Conservation (phyloP, 2,329 filamentous ascomycete genomes). For the Polytolypa hystricis region DNA sequence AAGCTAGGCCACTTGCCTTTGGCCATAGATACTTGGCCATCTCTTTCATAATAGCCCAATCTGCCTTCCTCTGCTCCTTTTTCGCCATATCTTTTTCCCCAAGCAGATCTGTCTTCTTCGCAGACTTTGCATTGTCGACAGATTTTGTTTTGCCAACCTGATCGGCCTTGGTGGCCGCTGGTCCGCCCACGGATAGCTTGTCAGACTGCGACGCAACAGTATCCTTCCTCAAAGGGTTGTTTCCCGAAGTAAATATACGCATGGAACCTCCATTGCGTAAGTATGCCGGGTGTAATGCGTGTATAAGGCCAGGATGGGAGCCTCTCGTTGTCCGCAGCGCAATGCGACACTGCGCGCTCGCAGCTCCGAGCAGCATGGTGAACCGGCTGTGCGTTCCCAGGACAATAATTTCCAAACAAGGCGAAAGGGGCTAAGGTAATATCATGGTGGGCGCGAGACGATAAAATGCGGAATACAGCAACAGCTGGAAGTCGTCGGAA, state of each 20-base stretch:
- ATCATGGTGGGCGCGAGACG: slow-evolving; percentile 38
- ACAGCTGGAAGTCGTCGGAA: too few species aligned
- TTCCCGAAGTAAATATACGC: slow-evolving; percentile 21
- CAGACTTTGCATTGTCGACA: slow-evolving; percentile 17
- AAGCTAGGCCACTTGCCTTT: slow-evolving; percentile 40
- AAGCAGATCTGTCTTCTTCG: slow-evolving; percentile 47
- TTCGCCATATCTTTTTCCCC: slow-evolving; percentile 54
- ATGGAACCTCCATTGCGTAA: slow-evolving; percentile 17
- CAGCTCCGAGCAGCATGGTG: slow-evolving; percentile 29
- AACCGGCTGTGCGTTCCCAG: too few species aligned
- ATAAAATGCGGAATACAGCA: slow-evolving; percentile 54
- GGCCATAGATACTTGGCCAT: slow-evolving; percentile 97
- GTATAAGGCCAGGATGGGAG: slow-evolving; percentile 17
- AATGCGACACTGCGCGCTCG: slow-evolving; percentile 24
- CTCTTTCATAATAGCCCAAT: slow-evolving; percentile 98
- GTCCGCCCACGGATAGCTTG: slow-evolving; percentile 9
- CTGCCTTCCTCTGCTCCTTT: slow-evolving; percentile 86
- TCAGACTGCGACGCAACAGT: slow-evolving; percentile 9
- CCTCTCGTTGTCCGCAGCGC: slow-evolving; percentile 18
- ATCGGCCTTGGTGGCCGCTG: slow-evolving; percentile 13
- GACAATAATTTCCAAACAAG: too few species aligned
- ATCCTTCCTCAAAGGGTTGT: slow-evolving; percentile 16
- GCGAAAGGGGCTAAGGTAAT: too few species aligned
- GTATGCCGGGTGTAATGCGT: slow-evolving; percentile 15
- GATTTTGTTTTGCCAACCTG: slow-evolving; percentile 10